Evolutionary conservation across 345 rosid species (phyloP).

Genomic region (Salix suchowensis): DNA sequence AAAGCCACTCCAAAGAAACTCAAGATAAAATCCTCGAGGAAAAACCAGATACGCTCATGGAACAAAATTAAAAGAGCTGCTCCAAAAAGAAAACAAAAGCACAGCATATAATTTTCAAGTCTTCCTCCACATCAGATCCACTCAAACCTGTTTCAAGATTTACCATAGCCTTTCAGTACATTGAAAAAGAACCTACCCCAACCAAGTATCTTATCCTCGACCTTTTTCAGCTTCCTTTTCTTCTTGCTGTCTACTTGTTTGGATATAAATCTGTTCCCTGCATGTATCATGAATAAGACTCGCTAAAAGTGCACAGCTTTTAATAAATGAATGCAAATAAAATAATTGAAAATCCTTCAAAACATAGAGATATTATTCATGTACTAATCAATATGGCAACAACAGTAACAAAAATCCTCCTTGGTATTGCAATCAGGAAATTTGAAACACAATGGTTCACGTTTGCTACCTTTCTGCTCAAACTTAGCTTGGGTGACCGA

Average conservation of each 20-base stretch:
- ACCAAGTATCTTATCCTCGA: conserved; percentile 88
- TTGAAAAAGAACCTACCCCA: conserved; percentile 63
- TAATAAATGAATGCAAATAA: neutral
- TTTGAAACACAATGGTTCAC: neutral
- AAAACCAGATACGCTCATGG: neutral
- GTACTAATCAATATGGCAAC: conserved; percentile 12
- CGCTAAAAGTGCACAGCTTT: neutral
- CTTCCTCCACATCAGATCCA: neutral
- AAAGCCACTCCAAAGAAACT: neutral
- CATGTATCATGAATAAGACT: conserved; percentile 17
- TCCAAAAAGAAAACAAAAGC: neutral
- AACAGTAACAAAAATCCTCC: neutral
- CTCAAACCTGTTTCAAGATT: neutral
- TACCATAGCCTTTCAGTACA: neutral
- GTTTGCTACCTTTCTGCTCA: conserved; percentile 78
- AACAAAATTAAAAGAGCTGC: neutral
- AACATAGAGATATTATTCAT: neutral
- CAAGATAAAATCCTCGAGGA: neutral
- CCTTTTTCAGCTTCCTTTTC: conserved; percentile 89
- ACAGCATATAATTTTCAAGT: neutral
- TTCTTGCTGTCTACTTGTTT: conserved; percentile 78
- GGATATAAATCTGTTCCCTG: conserved; percentile 80
- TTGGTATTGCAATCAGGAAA: neutral
- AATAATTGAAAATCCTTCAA: neutral
- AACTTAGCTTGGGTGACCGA: conserved; percentile 80